phyloP scores from a whole-genome alignment of 75 land plant genomes.

The Chamaecyparis obtusa region DNA sequence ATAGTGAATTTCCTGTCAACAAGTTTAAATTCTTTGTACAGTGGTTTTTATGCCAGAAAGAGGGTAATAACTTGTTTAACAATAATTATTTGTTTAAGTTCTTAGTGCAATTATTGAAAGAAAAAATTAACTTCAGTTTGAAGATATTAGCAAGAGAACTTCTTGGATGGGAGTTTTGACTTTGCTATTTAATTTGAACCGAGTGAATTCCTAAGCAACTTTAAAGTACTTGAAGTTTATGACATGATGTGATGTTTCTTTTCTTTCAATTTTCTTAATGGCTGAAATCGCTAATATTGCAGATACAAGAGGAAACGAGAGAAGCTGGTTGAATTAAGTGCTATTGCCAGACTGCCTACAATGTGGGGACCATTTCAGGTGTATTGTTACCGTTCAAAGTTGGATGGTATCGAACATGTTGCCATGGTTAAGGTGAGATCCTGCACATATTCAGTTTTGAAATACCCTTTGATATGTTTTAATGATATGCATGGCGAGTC shows the following conservation, averaged over 20 bases:
- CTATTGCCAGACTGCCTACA: slow-evolving; percentile 82
- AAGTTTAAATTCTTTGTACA: background rate
- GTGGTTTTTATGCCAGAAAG: background rate
- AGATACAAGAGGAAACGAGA: slow-evolving; percentile 88
- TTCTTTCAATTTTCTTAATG: background rate
- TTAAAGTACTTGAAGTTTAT: background rate
- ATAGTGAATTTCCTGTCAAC: background rate
- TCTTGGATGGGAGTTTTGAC: background rate
- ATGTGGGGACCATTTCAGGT: slow-evolving; percentile 87
- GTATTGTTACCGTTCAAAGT: slow-evolving; percentile 73
- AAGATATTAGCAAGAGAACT: background rate
- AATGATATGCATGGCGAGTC: background rate
- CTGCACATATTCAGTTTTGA: background rate
- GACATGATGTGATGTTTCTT: background rate
- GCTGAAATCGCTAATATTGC: slow-evolving; percentile 10
- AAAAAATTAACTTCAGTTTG: background rate
- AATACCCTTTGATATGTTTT: background rate
- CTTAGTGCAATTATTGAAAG: background rate
- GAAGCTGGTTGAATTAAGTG: slow-evolving; percentile 68
- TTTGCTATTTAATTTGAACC: background rate
- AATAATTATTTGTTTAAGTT: background rate
- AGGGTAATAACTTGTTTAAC: background rate
- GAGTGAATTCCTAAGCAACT: background rate
- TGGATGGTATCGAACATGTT: slow-evolving; percentile 98
- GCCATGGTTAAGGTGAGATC: slow-evolving; percentile 90